Conservation (phyloP, 257 asterid genomes). For the Plantago ovata region DNA sequence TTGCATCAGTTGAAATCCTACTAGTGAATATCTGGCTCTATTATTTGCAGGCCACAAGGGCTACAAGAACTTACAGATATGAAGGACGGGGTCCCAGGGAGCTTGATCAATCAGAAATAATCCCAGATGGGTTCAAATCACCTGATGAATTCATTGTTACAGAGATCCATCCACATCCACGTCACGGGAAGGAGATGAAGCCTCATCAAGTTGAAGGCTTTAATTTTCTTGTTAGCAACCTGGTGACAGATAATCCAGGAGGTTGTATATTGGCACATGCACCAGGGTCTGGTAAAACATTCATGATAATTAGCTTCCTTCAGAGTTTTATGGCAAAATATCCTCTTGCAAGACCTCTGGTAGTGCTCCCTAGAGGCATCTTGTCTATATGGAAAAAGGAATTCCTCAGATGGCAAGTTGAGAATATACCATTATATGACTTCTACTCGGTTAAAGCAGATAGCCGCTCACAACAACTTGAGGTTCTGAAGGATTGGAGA, state of each 20-base stretch:
- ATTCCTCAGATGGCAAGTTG: constrained; percentile 89
- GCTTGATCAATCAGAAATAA: constrained; percentile 36
- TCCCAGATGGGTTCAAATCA: constrained; percentile 42
- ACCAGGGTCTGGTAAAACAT: constrained; percentile 97
- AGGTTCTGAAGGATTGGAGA: constrained; percentile 67
- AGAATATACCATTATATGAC: constrained; percentile 68
- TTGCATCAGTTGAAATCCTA: not conserved
- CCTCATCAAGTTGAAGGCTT: constrained; percentile 97
- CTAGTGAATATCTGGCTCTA: constrained; percentile 15
- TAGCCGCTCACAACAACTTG: constrained; percentile 74
- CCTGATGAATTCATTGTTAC: constrained; percentile 48
- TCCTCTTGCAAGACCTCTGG: constrained; percentile 87
- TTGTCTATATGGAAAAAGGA: constrained; percentile 81
- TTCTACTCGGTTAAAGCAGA: constrained; percentile 95
- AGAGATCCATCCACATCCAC: constrained; percentile 86
- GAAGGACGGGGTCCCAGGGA: constrained; percentile 67
- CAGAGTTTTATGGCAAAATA: constrained; percentile 96
- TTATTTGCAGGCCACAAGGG: constrained; percentile 50
- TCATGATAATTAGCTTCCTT: constrained; percentile 92
- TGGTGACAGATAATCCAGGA: constrained; percentile 85
- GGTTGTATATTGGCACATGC: constrained; percentile 99
- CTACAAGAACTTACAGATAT: constrained; percentile 59
- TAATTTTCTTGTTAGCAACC: constrained; percentile 81
- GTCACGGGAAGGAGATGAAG: constrained; percentile 90
- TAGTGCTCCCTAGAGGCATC: constrained; percentile 93